A percentile compares a stretch with the other conserved stretches of the same genome.
phyloP scores from a whole-genome alignment of 345 rosid genomes.

The Sonneratia caseolaris region DNA sequence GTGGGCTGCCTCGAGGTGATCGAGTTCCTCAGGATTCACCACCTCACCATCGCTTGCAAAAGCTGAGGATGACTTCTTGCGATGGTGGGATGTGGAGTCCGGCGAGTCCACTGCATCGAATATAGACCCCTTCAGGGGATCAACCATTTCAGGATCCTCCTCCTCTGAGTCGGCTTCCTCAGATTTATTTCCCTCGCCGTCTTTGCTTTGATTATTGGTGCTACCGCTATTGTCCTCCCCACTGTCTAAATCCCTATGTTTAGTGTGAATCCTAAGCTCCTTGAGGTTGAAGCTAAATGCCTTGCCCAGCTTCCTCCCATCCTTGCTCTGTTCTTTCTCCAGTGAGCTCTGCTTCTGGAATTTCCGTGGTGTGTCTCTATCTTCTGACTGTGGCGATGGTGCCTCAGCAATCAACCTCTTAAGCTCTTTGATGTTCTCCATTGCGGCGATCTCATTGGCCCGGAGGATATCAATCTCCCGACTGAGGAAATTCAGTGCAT shows the following conservation, averaged over 20 bases:
- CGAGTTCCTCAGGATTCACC: conserved; percentile 38
- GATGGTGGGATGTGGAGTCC: conserved; percentile 22
- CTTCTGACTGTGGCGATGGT: conserved; percentile 9
- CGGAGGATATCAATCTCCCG: conserved; percentile 53
- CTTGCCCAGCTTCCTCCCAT: conserved; percentile 27
- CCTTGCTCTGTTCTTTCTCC: conserved; percentile 11
- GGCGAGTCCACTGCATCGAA: conserved; percentile 56
- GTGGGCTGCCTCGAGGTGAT: conserved; percentile 30
- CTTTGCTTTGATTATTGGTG: neutral
- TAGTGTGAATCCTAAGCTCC: conserved; percentile 36
- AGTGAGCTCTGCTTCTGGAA: neutral
- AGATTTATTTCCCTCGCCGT: neutral
- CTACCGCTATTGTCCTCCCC: neutral
- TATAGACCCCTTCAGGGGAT: conserved; percentile 65
- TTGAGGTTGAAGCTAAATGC: conserved; percentile 40
- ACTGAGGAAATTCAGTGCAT: conserved; percentile 41
- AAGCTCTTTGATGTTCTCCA: conserved; percentile 50
- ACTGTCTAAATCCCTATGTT: conserved; percentile 22
- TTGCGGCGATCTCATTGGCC: conserved; percentile 45
- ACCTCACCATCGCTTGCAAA: conserved; percentile 32
- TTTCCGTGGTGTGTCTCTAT: neutral
- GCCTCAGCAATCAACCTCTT: conserved; percentile 36
- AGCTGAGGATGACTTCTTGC: conserved; percentile 31
- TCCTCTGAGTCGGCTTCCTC: conserved; percentile 7
- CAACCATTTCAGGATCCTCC: conserved; percentile 11